Evolutionary conservation across 306 rosid genomes (phyloP).

Genomic region (Potentilla sterilis): DNA sequence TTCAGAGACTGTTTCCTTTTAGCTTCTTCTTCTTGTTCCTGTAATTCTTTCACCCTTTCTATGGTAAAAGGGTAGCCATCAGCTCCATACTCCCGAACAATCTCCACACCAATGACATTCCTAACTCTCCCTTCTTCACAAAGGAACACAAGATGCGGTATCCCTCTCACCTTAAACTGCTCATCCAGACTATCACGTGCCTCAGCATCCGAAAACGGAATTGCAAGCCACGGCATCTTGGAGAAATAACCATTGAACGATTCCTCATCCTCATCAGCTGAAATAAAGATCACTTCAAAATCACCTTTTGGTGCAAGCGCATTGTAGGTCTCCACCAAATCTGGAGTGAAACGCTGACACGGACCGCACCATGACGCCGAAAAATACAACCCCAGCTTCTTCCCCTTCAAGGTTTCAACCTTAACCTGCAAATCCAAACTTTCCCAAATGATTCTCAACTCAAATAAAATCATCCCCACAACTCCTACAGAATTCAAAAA

Average conservation of each 20-base stretch:
- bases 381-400: slow-evolving; percentile 60
- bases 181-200: slow-evolving; percentile 41
- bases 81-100: slow-evolving; percentile 47
- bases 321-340: slow-evolving; percentile 53
- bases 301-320: slow-evolving; percentile 47
- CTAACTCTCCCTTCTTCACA: slow-evolving; percentile 51
- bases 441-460: slow-evolving; percentile 13
- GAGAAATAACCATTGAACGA: slow-evolving; percentile 57
- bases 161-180: slow-evolving; percentile 49
- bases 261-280: slow-evolving; percentile 56
- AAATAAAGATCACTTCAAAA: slow-evolving; percentile 52
- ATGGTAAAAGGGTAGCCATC: slow-evolving; percentile 58
- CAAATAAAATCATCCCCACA: not conserved
- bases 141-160: slow-evolving; percentile 59
- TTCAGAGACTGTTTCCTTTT: slow-evolving; percentile 52
- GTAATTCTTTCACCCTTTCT: slow-evolving; percentile 47
- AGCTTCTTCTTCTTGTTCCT: slow-evolving; percentile 45
- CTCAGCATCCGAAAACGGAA: slow-evolving; percentile 63
- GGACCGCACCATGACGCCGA: slow-evolving; percentile 81
- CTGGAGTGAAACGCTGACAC: slow-evolving; percentile 53
- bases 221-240: slow-evolving; percentile 80
- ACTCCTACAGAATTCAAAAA: not conserved
- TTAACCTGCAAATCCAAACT: slow-evolving; percentile 47
- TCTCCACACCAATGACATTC: slow-evolving; percentile 35
- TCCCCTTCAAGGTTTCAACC: slow-evolving; percentile 60